phyloP scores from a whole-genome alignment of 768 basidiomycete genomes.

The Rubroboletus satanas region DNA sequence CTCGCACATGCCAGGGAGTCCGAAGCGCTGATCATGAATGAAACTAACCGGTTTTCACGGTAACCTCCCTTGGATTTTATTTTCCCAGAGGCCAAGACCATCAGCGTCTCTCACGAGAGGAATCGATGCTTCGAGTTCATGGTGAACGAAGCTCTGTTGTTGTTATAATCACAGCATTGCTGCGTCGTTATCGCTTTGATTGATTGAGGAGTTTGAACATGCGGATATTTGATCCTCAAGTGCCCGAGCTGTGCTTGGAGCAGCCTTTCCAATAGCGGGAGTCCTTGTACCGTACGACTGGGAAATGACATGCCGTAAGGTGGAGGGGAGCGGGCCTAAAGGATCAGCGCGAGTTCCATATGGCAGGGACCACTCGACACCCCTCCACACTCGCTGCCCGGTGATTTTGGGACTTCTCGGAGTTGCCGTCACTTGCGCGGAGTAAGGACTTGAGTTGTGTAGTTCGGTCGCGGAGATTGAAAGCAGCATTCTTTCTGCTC shows the following conservation, averaged over 20 bases:
- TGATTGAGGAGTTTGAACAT: not conserved
- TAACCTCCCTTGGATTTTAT: not conserved
- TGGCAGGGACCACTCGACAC: not conserved
- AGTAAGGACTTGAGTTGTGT: not conserved
- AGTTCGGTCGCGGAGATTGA: conserved; percentile 24
- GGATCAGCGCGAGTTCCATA: not conserved
- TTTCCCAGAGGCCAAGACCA: not conserved
- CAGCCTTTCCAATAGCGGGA: not conserved
- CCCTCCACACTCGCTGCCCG: not conserved
- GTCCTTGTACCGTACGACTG: not conserved
- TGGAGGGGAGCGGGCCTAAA: not conserved
- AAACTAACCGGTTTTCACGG: not conserved
- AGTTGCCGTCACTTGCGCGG: conserved; percentile 13
- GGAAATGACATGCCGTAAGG: conserved; percentile 15
- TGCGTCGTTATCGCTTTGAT: not conserved
- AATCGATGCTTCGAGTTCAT: not conserved
- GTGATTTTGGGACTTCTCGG: not conserved
- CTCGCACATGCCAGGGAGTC: not conserved
- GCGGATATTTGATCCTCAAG: conserved; percentile 3
- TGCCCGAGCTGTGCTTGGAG: not conserved
- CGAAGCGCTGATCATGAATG: conserved; percentile 27
- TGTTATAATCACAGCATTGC: not conserved
- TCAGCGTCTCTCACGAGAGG: not conserved
- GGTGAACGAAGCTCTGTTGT: not conserved
- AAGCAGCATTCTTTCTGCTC: not conserved